These are phyloP conservation scores for Beauveria pseudobassiana DNA, from an alignment of 2,329 filamentous ascomycete genomes.

Conservation along the genomic window DNA sequence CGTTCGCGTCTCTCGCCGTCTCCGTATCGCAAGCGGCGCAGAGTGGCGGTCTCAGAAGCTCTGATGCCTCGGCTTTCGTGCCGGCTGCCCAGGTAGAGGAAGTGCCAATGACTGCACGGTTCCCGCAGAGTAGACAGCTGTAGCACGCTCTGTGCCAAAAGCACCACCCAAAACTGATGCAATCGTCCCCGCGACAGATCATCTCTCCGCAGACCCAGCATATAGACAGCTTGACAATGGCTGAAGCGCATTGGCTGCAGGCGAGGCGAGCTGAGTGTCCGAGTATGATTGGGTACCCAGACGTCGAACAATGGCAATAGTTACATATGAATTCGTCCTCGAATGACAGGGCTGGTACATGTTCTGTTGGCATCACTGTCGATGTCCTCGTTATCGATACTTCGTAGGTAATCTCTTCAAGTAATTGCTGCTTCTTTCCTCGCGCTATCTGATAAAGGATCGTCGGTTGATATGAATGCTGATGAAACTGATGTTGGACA, in stretches of 20 bases:
- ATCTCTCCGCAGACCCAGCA: constrained; percentile 52
- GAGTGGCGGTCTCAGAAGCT: constrained; percentile 40
- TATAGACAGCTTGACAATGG: constrained; percentile 45
- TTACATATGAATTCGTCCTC: constrained; percentile 43
- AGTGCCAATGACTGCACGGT: constrained; percentile 21
- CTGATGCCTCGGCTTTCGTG: constrained; percentile 22
- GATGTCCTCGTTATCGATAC: background rate
- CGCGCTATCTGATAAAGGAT: background rate
- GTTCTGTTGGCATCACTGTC: background rate
- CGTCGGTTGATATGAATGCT: background rate
- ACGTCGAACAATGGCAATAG: constrained; percentile 42
- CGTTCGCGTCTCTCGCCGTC: constrained; percentile 28
- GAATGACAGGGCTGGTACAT: background rate
- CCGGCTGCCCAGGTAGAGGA: constrained; percentile 22
- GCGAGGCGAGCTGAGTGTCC: constrained; percentile 41
- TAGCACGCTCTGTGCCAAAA: constrained; percentile 53
- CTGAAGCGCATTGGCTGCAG: constrained; percentile 39
- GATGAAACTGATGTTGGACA: background rate
- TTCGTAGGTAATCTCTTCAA: background rate
- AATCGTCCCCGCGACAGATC: constrained; percentile 44
- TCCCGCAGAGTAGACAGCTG: constrained; percentile 47
- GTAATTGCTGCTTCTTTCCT: background rate
- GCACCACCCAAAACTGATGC: constrained; percentile 52
- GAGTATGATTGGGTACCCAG: constrained; percentile 31
- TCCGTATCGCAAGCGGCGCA: constrained; percentile 40